These are phyloP conservation scores for Adenanthera pavonina DNA, from an alignment of 306 rosid species.

Conservation along the genomic window DNA sequence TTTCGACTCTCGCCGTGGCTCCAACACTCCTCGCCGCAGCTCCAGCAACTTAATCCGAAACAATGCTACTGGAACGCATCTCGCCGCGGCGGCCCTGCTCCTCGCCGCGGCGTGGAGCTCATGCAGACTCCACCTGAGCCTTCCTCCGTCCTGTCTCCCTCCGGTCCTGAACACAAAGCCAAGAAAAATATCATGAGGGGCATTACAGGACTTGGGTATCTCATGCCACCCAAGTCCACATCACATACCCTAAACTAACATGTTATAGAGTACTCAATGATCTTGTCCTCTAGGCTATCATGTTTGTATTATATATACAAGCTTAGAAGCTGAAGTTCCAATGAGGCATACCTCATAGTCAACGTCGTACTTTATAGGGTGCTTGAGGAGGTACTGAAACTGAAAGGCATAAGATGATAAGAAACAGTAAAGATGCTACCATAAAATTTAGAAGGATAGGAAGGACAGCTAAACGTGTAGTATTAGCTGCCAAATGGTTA, in stretches of 20 bases:
- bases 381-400: neutral
- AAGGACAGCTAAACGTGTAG: neutral
- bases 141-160: no score
- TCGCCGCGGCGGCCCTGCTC: no score
- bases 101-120: no score
- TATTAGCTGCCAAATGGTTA: neutral
- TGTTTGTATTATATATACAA: neutral
- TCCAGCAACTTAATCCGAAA: no score
- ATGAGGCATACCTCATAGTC: slow-evolving; percentile 1
- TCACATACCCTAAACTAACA: neutral
- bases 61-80: no score
- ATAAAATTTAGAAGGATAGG: neutral
- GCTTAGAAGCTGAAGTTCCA: neutral
- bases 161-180: no score
- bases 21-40: no score
- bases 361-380: slow-evolving; percentile 2
- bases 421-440: neutral
- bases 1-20: no score
- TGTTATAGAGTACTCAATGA: neutral
- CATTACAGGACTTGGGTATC: no score
- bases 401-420: neutral
- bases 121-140: no score
- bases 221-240: no score
- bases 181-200: no score
- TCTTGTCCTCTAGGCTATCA: neutral